Percentiles rank a stretch among this genome's conserved stretches.
phyloP scores from a whole-genome alignment of 2,329 filamentous ascomycete genomes.

The Colletotrichum tanaceti region DNA sequence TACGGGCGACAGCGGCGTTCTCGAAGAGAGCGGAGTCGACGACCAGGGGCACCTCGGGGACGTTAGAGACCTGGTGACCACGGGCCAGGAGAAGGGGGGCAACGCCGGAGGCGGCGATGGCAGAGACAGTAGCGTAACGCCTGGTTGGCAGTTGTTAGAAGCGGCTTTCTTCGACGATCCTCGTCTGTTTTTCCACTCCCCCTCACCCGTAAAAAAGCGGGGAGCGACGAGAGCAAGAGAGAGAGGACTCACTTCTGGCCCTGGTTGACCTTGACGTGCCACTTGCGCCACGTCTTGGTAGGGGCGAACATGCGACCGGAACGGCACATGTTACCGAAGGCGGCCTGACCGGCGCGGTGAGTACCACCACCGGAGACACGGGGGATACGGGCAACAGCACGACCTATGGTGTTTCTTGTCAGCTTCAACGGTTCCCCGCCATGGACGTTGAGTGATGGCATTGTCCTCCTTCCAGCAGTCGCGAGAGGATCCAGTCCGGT shows the following conservation, averaged over 20 bases:
- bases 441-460: neutral
- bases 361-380: conserved; percentile 99
- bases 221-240: neutral
- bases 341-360: conserved; percentile 99
- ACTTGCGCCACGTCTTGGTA: conserved; percentile 99
- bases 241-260: conserved; percentile 83
- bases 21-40: conserved; percentile 92
- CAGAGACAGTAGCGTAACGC: conserved; percentile 97
- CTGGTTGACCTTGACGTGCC: conserved; percentile 99
- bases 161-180: conserved; percentile 4
- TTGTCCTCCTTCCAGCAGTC: conserved; percentile 18
- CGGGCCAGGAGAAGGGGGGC: conserved; percentile 95
- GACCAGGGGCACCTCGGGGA: conserved; percentile 97
- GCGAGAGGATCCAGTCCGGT: neutral
- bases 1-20: conserved; percentile 84
- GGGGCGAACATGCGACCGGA: conserved; percentile 99
- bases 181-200: neutral
- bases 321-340: conserved; percentile 99
- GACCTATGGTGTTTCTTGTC: conserved; percentile 68
- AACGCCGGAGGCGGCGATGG: conserved; percentile 94
- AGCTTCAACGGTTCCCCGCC: conserved; percentile 19
- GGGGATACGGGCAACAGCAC: conserved; percentile 99
- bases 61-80: conserved; percentile 91
- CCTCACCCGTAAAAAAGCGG: neutral
- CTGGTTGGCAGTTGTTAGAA: conserved; percentile 54